Percentiles rank a stretch among this genome's conserved stretches.
These are phyloP conservation scores for Podila epicladia DNA, from an alignment of 192 early-diverging fungal species.

Conservation along the genomic window DNA sequence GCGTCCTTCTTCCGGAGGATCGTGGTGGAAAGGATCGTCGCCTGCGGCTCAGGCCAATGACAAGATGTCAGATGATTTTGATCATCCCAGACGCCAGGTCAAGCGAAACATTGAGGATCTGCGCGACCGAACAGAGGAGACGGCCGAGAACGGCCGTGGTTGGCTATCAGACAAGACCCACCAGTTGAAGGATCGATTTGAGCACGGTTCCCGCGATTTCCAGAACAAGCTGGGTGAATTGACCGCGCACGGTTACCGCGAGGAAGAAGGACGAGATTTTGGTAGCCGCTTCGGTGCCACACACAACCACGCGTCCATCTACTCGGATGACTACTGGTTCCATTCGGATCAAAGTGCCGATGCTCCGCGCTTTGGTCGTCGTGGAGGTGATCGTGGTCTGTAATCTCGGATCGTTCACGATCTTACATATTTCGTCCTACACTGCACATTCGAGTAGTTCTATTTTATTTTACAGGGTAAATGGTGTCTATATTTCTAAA, in stretches of 20 bases:
- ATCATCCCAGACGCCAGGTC: constrained; percentile 10
- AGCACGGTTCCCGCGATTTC: constrained; percentile 9
- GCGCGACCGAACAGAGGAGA: constrained; percentile 25
- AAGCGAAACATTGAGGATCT: constrained; percentile 8
- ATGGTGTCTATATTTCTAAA: constrained; percentile 9
- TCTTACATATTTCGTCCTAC: too few species aligned
- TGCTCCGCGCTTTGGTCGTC: not conserved
- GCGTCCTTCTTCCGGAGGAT: not conserved
- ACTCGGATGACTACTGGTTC: constrained; percentile 46
- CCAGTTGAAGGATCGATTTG: constrained; percentile 16
- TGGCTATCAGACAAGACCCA: constrained; percentile 23
- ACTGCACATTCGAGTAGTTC: not conserved
- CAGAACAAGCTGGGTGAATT: constrained; percentile 11
- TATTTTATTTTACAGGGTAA: too few species aligned
- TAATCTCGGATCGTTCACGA: not conserved
- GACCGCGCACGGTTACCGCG: constrained; percentile 9
- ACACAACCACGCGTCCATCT: constrained; percentile 24
- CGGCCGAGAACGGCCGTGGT: not conserved
- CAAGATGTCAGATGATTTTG: constrained; percentile 9
- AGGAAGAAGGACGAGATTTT: constrained; percentile 31
- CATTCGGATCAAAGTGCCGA: constrained; percentile 28
- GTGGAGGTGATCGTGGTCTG: constrained; percentile 27
- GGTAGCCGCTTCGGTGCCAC: not conserved
- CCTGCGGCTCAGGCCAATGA: constrained; percentile 4
- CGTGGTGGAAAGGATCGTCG: constrained; percentile 36